phyloP scores from a whole-genome alignment of 2,329 filamentous ascomycete species.

The Aspergillus terreus region DNA sequence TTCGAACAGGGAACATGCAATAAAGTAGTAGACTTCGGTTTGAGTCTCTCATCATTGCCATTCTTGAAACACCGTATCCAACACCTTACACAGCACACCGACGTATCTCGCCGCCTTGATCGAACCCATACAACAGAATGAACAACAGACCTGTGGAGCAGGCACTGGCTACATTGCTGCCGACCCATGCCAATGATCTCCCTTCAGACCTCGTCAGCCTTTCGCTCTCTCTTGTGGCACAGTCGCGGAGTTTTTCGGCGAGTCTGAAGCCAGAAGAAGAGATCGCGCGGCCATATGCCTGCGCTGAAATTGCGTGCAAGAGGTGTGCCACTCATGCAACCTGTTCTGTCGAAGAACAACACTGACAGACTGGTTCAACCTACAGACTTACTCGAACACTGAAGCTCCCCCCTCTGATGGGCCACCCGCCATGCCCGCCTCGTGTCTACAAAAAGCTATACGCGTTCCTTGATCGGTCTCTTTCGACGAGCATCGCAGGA shows the following conservation, averaged over 20 bases:
- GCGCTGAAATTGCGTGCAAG: slow-evolving; percentile 85
- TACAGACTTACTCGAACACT: slow-evolving; percentile 70
- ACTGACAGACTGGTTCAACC: not conserved
- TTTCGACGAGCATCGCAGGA: slow-evolving; percentile 42
- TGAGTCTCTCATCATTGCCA: too few relatives aligned
- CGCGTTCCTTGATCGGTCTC: slow-evolving; percentile 69
- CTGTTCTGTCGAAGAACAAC: not conserved
- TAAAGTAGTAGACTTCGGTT: too few relatives aligned
- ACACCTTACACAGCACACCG: not conserved
- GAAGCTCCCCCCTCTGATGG: slow-evolving; percentile 71
- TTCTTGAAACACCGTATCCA: too few relatives aligned
- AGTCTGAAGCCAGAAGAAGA: slow-evolving; percentile 82
- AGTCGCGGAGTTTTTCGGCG: slow-evolving; percentile 73
- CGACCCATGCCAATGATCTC: slow-evolving; percentile 64
- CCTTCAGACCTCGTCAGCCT: slow-evolving; percentile 68
- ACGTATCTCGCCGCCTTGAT: not conserved
- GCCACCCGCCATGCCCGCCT: slow-evolving; percentile 73
- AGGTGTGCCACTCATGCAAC: slow-evolving; percentile 48
- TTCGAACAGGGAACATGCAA: too few relatives aligned
- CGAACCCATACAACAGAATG: slow-evolving; percentile 47
- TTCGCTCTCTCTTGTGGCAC: slow-evolving; percentile 69
- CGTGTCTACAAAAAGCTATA: slow-evolving; percentile 82
- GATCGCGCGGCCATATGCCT: slow-evolving; percentile 77
- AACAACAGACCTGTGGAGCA: slow-evolving; percentile 68
- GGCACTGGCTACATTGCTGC: slow-evolving; percentile 68